Percentiles rank a stretch among this genome's conserved stretches.
Evolutionary conservation across 164 flowering plant genomes (phyloP).

Genomic region (Macadamia tetraphylla): DNA sequence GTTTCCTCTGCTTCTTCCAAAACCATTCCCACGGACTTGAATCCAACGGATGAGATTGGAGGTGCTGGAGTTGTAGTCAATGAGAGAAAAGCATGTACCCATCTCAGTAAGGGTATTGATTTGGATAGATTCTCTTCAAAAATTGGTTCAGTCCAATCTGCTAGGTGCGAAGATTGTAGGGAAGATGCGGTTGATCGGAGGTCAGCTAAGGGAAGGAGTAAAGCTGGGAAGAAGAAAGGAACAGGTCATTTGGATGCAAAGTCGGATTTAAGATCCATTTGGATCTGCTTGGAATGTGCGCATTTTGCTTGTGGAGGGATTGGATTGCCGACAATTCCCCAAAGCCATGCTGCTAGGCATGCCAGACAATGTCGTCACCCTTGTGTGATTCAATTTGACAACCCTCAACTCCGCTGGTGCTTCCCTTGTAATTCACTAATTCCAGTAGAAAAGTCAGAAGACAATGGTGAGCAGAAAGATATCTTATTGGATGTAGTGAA

Average conservation of each 20-base stretch:
- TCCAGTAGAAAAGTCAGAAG: slow-evolving; percentile 42
- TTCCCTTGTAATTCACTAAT: slow-evolving; percentile 55
- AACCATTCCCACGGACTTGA: slow-evolving; percentile 12
- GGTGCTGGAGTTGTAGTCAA: slow-evolving; percentile 29
- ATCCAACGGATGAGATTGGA: slow-evolving; percentile 22
- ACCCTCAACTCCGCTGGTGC: slow-evolving; percentile 79
- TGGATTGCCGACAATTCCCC: slow-evolving; percentile 65
- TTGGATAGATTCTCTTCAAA: slow-evolving; percentile 38
- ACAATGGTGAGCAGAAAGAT: slow-evolving; percentile 40
- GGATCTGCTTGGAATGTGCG: slow-evolving; percentile 93
- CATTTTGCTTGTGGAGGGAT: slow-evolving; percentile 82
- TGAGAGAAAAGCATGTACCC: slow-evolving; percentile 49
- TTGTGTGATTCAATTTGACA: slow-evolving; percentile 55
- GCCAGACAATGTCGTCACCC: slow-evolving; percentile 53
- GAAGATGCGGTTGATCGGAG: slow-evolving; percentile 38
- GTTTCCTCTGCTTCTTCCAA: slow-evolving; percentile 21
- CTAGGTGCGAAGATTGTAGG: slow-evolving; percentile 71
- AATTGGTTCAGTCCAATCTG: slow-evolving; percentile 27
- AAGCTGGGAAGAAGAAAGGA: slow-evolving; percentile 62
- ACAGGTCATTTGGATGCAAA: slow-evolving; percentile 24
- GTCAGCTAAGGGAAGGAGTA: slow-evolving; percentile 55
- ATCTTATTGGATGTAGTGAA: slow-evolving; percentile 42
- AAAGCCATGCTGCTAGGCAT: slow-evolving; percentile 71
- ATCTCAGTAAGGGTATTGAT: slow-evolving; percentile 52
- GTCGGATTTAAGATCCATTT: slow-evolving; percentile 45